Percentiles rank a stretch among this genome's conserved stretches.
These are phyloP conservation scores for Candida broadrunensis DNA, from an alignment of 805 yeast species.

Conservation along the genomic window DNA sequence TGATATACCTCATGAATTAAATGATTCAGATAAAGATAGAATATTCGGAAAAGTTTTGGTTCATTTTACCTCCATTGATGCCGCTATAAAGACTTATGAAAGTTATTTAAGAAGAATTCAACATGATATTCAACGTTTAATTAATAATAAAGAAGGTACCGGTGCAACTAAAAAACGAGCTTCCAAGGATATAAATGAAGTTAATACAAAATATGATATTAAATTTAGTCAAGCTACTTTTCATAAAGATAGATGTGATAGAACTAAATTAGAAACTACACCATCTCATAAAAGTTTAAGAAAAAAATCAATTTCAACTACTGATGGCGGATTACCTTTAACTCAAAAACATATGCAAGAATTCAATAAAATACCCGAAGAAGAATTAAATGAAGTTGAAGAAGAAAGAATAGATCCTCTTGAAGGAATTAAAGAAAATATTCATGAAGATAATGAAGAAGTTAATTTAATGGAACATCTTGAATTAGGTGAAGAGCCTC, in stretches of 20 bases:
- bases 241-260: constrained; percentile 38
- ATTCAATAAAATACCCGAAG: not conserved
- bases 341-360: constrained; percentile 1
- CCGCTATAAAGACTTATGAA: constrained; percentile 45
- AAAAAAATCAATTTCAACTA: not conserved
- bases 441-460: not conserved
- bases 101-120: constrained; percentile 21
- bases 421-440: not conserved
- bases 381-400: not conserved
- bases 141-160: constrained; percentile 10
- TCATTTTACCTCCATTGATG: constrained; percentile 45
- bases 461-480: not conserved
- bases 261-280: constrained; percentile 12
- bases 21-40: not conserved
- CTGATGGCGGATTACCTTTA: not conserved
- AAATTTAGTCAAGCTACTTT: constrained; percentile 19
- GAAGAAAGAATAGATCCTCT: not conserved
- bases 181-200: constrained; percentile 5
- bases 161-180: constrained; percentile 1
- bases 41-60: constrained; percentile 10
- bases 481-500: not conserved
- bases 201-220: constrained; percentile 9
- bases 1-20: not conserved
- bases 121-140: constrained; percentile 14
- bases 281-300: not conserved